These are phyloP conservation scores for Amphibolis antarctica DNA, from an alignment of 106 monocot genomes.

Conservation along the genomic window DNA sequence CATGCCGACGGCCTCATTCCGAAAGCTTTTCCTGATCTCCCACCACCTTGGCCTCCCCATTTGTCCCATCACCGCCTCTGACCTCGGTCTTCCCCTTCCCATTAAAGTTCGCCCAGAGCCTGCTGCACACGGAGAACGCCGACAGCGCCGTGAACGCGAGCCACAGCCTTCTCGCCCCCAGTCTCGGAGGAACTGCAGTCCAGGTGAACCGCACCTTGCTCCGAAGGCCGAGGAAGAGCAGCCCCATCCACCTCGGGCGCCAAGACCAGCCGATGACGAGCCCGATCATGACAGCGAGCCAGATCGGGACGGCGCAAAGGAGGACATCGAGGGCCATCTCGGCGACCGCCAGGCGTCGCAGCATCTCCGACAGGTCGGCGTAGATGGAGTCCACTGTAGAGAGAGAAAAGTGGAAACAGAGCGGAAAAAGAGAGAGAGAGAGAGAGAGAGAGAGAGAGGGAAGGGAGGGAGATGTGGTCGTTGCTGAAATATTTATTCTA, in stretches of 20 bases:
- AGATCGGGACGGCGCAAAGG: slow-evolving; percentile 86
- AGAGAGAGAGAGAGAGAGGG: not conserved
- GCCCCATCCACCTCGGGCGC: slow-evolving; percentile 89
- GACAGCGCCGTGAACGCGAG: slow-evolving; percentile 89
- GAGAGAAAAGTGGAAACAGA: not conserved
- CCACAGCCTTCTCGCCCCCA: slow-evolving; percentile 84
- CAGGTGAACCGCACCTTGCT: slow-evolving; percentile 47
- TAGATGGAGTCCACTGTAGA: slow-evolving; percentile 47
- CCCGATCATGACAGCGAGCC: slow-evolving; percentile 95
- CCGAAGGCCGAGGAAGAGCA: slow-evolving; percentile 75
- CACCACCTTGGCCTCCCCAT: not conserved
- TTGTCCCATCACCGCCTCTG: not conserved
- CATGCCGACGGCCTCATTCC: no score
- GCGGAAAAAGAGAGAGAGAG: not conserved
- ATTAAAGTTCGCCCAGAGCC: slow-evolving; percentile 49
- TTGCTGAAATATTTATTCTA: not conserved
- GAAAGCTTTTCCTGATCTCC: no score
- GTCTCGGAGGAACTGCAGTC: slow-evolving; percentile 48
- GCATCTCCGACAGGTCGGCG: slow-evolving; percentile 31
- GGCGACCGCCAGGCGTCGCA: slow-evolving; percentile 60
- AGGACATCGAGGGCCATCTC: slow-evolving; percentile 68
- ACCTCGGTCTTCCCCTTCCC: slow-evolving; percentile 21
- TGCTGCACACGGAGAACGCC: slow-evolving; percentile 64
- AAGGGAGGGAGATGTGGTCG: not conserved
- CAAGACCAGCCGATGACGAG: slow-evolving; percentile 93